Percentiles rank a stretch among this genome's conserved stretches.
Conservation (phyloP, 768 basidiomycete genomes). For the Sporobolomyces phaffii region DNA sequence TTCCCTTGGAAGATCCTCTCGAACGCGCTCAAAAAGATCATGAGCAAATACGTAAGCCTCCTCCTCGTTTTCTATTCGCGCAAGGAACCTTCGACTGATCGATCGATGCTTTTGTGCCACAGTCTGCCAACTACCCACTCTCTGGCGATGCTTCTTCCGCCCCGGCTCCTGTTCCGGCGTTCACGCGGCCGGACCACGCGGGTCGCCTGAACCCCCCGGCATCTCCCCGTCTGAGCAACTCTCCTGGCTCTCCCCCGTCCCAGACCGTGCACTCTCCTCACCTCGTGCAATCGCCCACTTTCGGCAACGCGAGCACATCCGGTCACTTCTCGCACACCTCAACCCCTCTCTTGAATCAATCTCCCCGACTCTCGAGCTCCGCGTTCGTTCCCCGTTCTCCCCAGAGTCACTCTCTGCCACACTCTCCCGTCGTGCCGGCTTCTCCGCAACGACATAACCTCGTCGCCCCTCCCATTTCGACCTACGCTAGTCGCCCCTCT, state of each 20-base stretch:
- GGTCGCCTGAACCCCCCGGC: neutral
- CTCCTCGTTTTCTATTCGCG: too few species aligned
- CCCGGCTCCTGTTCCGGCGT: neutral
- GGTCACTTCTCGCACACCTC: constrained; percentile 3
- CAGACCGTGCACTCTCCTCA: neutral
- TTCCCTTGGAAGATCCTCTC: constrained; percentile 51
- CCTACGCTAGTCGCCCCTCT: neutral
- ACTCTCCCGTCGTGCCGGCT: neutral
- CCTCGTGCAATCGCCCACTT: neutral
- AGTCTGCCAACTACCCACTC: constrained; percentile 32
- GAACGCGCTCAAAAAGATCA: constrained; percentile 50
- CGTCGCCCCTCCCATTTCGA: neutral
- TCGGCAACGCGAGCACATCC: neutral
- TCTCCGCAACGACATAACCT: neutral
- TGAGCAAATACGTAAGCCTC: constrained; percentile 49
- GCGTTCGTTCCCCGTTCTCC: constrained; percentile 2
- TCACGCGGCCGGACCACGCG: neutral
- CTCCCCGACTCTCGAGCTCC: neutral
- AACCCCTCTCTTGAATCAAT: neutral
- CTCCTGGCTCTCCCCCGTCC: neutral
- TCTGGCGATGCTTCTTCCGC: neutral
- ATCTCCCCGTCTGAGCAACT: neutral
- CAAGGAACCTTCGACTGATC: too few species aligned
- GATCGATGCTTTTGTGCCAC: neutral
- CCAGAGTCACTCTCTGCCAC: neutral